Evolutionary conservation across 495 filamentous ascomycete species (phyloP), one percentile per base, ranked within the genome.

Genomic region (Daldinia grandis): DNA sequence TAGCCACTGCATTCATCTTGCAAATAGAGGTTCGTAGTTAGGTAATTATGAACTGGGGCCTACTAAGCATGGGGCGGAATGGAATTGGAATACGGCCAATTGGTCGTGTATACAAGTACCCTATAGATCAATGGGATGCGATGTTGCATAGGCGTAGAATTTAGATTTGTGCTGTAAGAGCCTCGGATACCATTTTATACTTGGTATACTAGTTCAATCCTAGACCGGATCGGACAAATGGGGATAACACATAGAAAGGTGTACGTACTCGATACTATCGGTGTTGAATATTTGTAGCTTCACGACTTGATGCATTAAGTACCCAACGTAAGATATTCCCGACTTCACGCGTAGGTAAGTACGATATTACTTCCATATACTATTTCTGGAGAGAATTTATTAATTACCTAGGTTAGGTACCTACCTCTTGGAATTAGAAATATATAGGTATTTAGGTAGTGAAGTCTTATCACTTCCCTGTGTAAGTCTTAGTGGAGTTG

Each of bases 61-160:
- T 53, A 5, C 35, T 28, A 62, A 50, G 65, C 70, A 68, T 58
- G 58, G 25, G 51, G 57, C 47, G 65, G 61, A 61, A 27, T 38
- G 61, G 65, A 58, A 57, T 65, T 61, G 42, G 57, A 67, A 60
- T 50, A 21, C 61, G 60, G 38, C 30, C 25, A 42, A 65, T 58
- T 65, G 42, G 61, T 64, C 61, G 33, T 51, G 19, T 73, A 62
- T 73, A 68, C 42, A 33, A 65, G 61, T 66, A 68, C 62, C 61
- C 51, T 58, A 30, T 35, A 65, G 30, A 35, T 68, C 42, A 53
- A 73, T 62, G 58, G 65, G 64, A 65, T 66, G 57, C 61, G 21
- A 55, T 58, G 47, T 60, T 59, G 70, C 60, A 65, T 53, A 28
- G 61, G 65, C 38, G 60, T 68, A 56, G 19, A 55, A 55, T 64